Evolutionary conservation across 192 early-diverging fungal species (phyloP).

Genomic region (Kappamyces sp.): DNA sequence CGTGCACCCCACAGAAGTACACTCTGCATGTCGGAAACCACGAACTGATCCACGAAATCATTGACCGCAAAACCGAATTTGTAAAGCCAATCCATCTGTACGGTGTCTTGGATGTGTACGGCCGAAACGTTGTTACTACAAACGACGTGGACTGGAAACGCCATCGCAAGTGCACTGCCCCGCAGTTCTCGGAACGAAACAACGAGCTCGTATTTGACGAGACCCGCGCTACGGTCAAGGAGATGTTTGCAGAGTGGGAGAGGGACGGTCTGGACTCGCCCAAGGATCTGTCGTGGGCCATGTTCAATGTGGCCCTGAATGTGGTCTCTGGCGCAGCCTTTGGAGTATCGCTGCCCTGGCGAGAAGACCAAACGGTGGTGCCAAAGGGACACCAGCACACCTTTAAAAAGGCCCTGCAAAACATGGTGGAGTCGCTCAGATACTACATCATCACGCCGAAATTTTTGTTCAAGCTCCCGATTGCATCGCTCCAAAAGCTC

Average conservation of each 20-base stretch:
- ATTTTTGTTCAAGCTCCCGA: slow-evolving; percentile 16
- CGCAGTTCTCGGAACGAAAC: slow-evolving; percentile 23
- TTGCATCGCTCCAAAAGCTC: slow-evolving; percentile 10
- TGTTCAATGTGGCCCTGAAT: slow-evolving; percentile 23
- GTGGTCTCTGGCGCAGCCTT: slow-evolving; percentile 27
- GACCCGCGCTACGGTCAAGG: slow-evolving; percentile 9
- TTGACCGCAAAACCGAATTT: too few species aligned
- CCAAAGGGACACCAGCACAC: slow-evolving; percentile 19
- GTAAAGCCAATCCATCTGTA: slow-evolving; percentile 25
- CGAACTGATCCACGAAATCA: too few species aligned
- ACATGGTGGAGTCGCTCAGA: slow-evolving; percentile 13
- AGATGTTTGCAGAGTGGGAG: slow-evolving; percentile 23
- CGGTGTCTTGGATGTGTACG: slow-evolving; percentile 18
- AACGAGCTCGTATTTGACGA: slow-evolving; percentile 19
- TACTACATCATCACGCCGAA: slow-evolving; percentile 24
- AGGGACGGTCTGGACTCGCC: slow-evolving; percentile 1
- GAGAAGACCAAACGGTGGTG: slow-evolving; percentile 6
- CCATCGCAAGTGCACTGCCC: slow-evolving; percentile 27
- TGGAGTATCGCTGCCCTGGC: slow-evolving; percentile 20
- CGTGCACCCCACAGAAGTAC: too few species aligned
- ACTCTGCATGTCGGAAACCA: too few species aligned
- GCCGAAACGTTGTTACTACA: slow-evolving; percentile 26
- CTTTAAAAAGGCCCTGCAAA: slow-evolving; percentile 24
- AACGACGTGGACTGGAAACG: slow-evolving; percentile 24
- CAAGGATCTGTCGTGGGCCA: slow-evolving; percentile 8